Percentiles rank a stretch among this genome's conserved stretches.
phyloP scores from a whole-genome alignment of 768 basidiomycete species.

The Peribolospora kevripleyi region DNA sequence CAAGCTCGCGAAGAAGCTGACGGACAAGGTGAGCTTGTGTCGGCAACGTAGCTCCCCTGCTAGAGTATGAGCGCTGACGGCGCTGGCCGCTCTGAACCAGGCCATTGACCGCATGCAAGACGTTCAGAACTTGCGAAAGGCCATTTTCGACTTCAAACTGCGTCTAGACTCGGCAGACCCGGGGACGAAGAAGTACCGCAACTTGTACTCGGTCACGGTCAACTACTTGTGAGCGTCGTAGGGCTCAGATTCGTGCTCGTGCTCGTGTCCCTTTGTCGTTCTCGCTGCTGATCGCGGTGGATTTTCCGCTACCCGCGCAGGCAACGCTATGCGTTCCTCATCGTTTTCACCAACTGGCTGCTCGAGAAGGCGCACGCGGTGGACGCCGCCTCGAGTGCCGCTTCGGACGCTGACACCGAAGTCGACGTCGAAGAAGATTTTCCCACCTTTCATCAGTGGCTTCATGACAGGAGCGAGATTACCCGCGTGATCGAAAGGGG shows the following conservation, averaged over 20 bases:
- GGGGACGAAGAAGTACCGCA: constrained; percentile 42
- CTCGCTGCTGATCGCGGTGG: constrained; percentile 33
- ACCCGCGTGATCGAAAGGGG: constrained; percentile 4
- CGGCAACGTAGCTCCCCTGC: neutral
- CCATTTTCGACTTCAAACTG: constrained; percentile 64
- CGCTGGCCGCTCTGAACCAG: neutral
- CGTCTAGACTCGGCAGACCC: neutral
- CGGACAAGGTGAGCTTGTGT: constrained; percentile 44
- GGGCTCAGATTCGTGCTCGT: constrained; percentile 13
- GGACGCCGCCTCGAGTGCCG: neutral
- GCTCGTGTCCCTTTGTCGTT: neutral
- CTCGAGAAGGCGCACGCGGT: constrained; percentile 29
- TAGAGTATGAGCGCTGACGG: neutral
- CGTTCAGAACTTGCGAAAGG: constrained; percentile 85
- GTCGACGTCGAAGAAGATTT: constrained; percentile 12
- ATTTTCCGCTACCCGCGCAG: neutral
- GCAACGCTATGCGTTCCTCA: constrained; percentile 49
- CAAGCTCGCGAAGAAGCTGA: constrained; percentile 70
- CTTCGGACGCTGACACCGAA: constrained; percentile 2
- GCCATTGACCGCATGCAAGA: constrained; percentile 23
- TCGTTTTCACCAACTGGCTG: constrained; percentile 85
- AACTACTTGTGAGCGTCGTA: constrained; percentile 50
- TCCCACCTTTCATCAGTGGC: constrained; percentile 11
- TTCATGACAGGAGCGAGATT: constrained; percentile 10
- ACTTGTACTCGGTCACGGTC: constrained; percentile 46